Base-by-base conservation (phyloP, 257 asterid genomes). In the Salvia rosmarinus region DNA sequence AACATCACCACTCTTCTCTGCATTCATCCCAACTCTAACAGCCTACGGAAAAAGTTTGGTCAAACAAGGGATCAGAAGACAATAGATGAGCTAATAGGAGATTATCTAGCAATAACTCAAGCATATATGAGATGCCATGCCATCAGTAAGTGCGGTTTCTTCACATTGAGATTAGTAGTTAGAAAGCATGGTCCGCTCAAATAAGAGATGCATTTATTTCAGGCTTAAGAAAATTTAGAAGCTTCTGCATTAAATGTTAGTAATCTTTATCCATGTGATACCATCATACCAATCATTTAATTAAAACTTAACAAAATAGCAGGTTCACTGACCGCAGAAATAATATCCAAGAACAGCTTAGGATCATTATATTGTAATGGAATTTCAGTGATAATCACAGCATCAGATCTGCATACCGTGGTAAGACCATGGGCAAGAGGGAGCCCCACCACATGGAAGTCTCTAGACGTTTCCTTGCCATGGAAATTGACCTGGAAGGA, bases 381-480 rank as follows among this genome's bases (percentile, higher is more conserved):
- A 13, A 32, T 37, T 59, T 51, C 19, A 28, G 62, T 56, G 54
- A n/a, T n/a, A n/a, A n/a, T n/a, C 8, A 40, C n/a, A 16, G 35
- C 21, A 72, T 61, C 32, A 72, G 60, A 64, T 35, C 50, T 50
- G 50, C 59, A 34, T 89, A 92, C 98, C 85, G 92, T 91, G 21
- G 98, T 91, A 66, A 94, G 99, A 40, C 98, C 99, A 79, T 94
- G 99, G 55, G 99, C 99, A 76, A 94, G 90, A 47, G 99, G 75
- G 99, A 94, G 71, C 99, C 98, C 99, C 98, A 28, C 99, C 99
- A 81, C 99, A 95, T 44, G 99, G 99, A 77, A 95, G 96, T 80
- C 96, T 89, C 99, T 9, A 95, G 96, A 77, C 97, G 98, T 54
- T 89, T 95, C 80, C 95, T 89, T 66, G 99, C 99, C 98, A 95